These are phyloP conservation scores for Helotiales sp. DNA, from an alignment of 2,329 filamentous ascomycete species.

Conservation along the genomic window DNA sequence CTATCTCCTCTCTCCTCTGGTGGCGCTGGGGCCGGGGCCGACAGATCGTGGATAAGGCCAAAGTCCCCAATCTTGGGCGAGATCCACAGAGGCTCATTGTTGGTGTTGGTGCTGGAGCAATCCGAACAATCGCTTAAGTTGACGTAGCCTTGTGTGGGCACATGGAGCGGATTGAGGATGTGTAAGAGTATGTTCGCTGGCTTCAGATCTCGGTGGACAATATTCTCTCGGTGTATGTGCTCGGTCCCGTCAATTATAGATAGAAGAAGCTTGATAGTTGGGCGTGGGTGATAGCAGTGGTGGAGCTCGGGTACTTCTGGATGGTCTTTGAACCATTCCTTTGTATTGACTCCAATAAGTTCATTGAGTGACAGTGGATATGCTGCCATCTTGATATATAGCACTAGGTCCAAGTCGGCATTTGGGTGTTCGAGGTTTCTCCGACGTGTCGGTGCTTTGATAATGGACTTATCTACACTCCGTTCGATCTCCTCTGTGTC, in stretches of 20 bases:
- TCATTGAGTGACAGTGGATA: slow-evolving; percentile 58
- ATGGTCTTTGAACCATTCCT: not conserved
- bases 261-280: slow-evolving; percentile 57
- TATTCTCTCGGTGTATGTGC: slow-evolving; percentile 60
- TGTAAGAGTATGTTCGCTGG: slow-evolving; percentile 68
- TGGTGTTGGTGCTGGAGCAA: slow-evolving; percentile 40
- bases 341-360: slow-evolving; percentile 48
- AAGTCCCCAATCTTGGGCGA: slow-evolving; percentile 68
- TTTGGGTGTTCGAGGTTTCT: not conserved
- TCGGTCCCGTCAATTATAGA: slow-evolving; percentile 62
- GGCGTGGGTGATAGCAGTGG: slow-evolving; percentile 63
- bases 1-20: not conserved
- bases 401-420: slow-evolving; percentile 28
- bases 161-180: slow-evolving; percentile 37
- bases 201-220: slow-evolving; percentile 68
- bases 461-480: not conserved
- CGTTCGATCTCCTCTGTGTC: not conserved
- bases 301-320: slow-evolving; percentile 27
- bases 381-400: slow-evolving; percentile 46
- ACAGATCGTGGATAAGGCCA: slow-evolving; percentile 47
- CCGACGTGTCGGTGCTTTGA: not conserved
- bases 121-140: slow-evolving; percentile 39
- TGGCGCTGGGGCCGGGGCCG: not conserved
- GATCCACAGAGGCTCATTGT: slow-evolving; percentile 41
- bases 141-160: slow-evolving; percentile 43